Conservation (phyloP, 1,139 yeast species). For the Hemisphaericaspora subhashii region DNA sequence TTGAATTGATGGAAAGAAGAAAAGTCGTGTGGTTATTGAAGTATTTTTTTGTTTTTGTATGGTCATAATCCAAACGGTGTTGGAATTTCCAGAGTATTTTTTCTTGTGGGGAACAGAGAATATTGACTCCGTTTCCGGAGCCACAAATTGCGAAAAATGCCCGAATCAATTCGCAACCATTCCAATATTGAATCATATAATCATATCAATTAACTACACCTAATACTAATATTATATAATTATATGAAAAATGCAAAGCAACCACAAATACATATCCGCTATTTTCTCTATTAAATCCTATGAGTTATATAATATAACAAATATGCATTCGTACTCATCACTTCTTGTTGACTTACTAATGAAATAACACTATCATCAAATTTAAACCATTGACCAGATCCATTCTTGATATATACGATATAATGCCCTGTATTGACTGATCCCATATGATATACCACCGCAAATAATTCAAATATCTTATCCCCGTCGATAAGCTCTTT, state of each 20-base stretch:
- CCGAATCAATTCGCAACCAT: too few relatives aligned
- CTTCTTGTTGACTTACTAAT: slow-evolving; percentile 61
- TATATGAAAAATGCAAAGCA: slow-evolving; percentile 2
- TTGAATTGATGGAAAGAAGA: not conserved
- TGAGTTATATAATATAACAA: slow-evolving; percentile 74
- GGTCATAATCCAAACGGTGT: too few relatives aligned
- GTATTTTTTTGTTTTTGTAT: too few relatives aligned
- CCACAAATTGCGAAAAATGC: too few relatives aligned
- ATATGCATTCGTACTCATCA: slow-evolving; percentile 71
- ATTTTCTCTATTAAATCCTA: slow-evolving; percentile 21
- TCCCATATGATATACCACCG: slow-evolving; percentile 86
- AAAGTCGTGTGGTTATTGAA: too few relatives aligned
- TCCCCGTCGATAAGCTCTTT: slow-evolving; percentile 26
- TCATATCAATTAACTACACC: too few relatives aligned
- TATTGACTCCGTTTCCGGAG: too few relatives aligned
- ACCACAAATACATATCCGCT: not conserved
- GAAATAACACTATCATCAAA: slow-evolving; percentile 91
- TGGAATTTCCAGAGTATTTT: too few relatives aligned
- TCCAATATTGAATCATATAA: too few relatives aligned
- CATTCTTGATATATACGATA: slow-evolving; percentile 71
- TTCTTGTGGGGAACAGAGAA: too few relatives aligned
- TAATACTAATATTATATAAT: not conserved
- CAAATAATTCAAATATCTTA: slow-evolving; percentile 74
- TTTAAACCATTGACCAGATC: slow-evolving; percentile 78
- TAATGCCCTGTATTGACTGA: slow-evolving; percentile 95